Evolutionary conservation across 371 early-diverging fungal genomes (phyloP), one percentile per base, ranked within the genome.

Genomic region (Haplosporangium sp.): DNA sequence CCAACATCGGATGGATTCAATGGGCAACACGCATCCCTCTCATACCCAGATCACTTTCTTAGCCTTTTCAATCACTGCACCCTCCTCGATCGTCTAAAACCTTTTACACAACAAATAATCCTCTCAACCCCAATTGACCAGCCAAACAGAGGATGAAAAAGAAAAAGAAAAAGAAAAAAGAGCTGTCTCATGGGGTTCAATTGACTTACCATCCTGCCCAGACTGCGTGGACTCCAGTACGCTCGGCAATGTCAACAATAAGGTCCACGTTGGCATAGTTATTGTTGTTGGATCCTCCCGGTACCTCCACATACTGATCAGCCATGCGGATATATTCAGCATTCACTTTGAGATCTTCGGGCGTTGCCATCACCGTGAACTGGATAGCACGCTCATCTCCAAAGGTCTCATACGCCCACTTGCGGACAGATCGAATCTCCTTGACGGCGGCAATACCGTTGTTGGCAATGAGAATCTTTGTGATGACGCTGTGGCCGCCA

Each of bases 401-500:
- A 88, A 99, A 99, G 14, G 95, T 95, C 81, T 97, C 96, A 81
- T 99, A 99, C 6, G 99, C 93, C 97, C 98, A 99, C 81, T 98
- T 93, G 65, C 98, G 92, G 40, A 99, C 95, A 3, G 98, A 98
- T 52, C 98, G 91, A 67, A 99, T 98, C 86, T 97, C 99, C 83
- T 99, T 99, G 82, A 99, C 97, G 55, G 99, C 99, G 6, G 98
- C 99, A 86, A 99, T 96, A 73, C 99, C 99, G 89, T 99, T 99
- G 89, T 99, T 99, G 73, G 99, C 99, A 77, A 98, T 96, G 69
- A 98, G 87, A 18, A 98, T 92, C 72, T 91, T 92, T 23, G 90
- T 90, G 74, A 95, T 95, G 10, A 95, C 94, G 41, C 94, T 94
- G 81, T 95, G 95, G 57, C 96, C 96, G 63, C 90, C 91, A 74